Evolutionary conservation across 2,329 filamentous ascomycete species (phyloP).

Genomic region (Penicillium oxalicum): DNA sequence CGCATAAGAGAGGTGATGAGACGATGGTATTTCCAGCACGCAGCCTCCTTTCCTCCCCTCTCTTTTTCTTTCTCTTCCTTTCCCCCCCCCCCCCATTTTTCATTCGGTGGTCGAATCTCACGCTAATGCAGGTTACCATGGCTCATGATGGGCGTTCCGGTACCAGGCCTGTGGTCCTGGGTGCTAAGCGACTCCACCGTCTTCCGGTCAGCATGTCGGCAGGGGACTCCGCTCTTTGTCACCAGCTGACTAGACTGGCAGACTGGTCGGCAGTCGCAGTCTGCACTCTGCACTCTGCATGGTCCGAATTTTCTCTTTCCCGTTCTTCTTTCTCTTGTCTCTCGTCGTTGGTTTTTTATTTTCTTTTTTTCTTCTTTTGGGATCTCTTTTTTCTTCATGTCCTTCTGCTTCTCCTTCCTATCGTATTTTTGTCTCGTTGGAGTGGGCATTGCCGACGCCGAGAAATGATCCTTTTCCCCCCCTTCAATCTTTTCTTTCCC

Average conservation of each 20-base stretch:
- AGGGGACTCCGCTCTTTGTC: constrained; percentile 14
- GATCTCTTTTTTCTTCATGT: constrained; percentile 1
- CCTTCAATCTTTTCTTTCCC: too few relatives aligned
- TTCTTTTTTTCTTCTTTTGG: not conserved
- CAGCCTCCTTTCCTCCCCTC: too few relatives aligned
- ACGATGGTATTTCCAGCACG: too few relatives aligned
- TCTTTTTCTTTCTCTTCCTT: too few relatives aligned
- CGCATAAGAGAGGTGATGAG: too few relatives aligned
- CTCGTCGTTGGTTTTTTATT: constrained; percentile 3
- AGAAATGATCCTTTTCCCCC: constrained; percentile 3
- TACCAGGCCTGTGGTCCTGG: constrained; percentile 35
- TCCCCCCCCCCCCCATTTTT: too few relatives aligned
- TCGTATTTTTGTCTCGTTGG: too few relatives aligned
- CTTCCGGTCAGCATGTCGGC: constrained; percentile 13
- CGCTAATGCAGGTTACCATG: constrained; percentile 38
- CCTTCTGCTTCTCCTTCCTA: too few relatives aligned
- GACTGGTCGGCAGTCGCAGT: not conserved
- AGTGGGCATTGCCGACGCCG: not conserved
- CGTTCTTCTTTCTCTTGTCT: too few relatives aligned
- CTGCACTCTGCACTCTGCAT: too few relatives aligned
- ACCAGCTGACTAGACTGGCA: constrained; percentile 4
- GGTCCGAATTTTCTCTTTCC: too few relatives aligned
- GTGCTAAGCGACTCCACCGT: constrained; percentile 27
- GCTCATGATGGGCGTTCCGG: constrained; percentile 22
- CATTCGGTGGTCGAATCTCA: constrained; percentile 21